Evolutionary conservation across 2,329 filamentous ascomycete species (phyloP), one percentile per base, ranked within the genome.

Genomic region (Trichoderma sp.): DNA sequence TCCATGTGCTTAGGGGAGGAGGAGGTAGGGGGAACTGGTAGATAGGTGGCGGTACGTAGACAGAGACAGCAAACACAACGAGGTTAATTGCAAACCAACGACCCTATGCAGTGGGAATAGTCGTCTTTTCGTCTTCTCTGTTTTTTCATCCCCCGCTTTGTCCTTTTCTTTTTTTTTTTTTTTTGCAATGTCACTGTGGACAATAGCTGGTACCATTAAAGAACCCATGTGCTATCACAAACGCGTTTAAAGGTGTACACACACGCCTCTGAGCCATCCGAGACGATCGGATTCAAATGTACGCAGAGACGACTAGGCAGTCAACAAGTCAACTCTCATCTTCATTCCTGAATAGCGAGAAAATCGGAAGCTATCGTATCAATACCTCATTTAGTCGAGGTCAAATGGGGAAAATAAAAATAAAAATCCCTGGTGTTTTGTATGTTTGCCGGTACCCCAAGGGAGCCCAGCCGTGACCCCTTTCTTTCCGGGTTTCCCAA

Each of bases 241-340:
- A 58, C 39, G 52, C 37, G 68, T 71, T 72, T 61, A 59, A 70
- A 71, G 68, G 74, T 70, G 68, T 76, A 74, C 73, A 72, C 68
- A 70, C 29, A 57, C 58, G 69, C 60, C 70, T 56, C 68, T 68
- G 27, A 58, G 37, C 27, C 19, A 53, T 37, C 34, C 52, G 66
- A 71, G 65, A 67, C 64, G 52, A 69, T 68, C 64, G 67, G 58
- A 48, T 52, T 22, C 48, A 50, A 66, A 48, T 48, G 65, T 65
- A 64, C 48, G 32, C 60, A 67, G 58, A 57, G 68, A 67, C 66
- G 32, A 58, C 53, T 35, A 58, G 39, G 25, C 45, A 42, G 29
- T 39, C 5, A 27, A 27, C 37, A 64, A 56, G 19, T 57, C 19
- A 57, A 45, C 25, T 27, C 61, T 45, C 52, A 19, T 48, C 52